Conservation (phyloP, 345 rosid species). For the Hibiscus mutabilis region DNA sequence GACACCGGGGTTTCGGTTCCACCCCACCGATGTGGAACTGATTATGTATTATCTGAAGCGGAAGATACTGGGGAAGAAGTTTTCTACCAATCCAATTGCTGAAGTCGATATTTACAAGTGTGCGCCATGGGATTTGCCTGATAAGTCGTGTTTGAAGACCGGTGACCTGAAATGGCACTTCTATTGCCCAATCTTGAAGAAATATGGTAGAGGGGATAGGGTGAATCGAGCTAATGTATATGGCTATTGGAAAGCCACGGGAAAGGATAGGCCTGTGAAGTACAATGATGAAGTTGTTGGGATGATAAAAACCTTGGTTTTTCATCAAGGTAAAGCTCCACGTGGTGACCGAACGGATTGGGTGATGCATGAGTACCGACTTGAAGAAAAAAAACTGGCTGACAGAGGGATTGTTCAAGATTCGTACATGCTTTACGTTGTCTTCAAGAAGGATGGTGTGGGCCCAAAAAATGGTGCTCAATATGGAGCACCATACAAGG, state of each 20-base stretch:
- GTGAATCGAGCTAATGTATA: constrained; percentile 40
- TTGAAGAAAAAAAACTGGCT: constrained; percentile 30
- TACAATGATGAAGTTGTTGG: constrained; percentile 41
- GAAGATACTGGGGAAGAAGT: constrained; percentile 48
- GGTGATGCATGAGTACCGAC: constrained; percentile 77
- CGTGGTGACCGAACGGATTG: constrained; percentile 58
- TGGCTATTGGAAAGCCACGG: constrained; percentile 79
- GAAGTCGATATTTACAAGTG: constrained; percentile 55
- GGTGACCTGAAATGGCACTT: constrained; percentile 79
- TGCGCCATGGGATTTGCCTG: constrained; percentile 71
- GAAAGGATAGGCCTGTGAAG: constrained; percentile 51
- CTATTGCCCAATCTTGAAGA: constrained; percentile 66
- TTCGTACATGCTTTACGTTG: constrained; percentile 42
- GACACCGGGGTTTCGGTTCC: constrained; percentile 74
- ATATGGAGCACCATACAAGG: constrained; percentile 48
- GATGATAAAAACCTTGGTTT: constrained; percentile 55
- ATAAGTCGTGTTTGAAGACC: constrained; percentile 27
- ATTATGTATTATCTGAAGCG: constrained; percentile 55
- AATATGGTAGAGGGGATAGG: constrained; percentile 38
- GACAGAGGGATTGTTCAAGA: constrained; percentile 39
- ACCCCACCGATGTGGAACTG: constrained; percentile 74
- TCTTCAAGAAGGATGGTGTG: constrained; percentile 58
- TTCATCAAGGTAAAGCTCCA: constrained; percentile 45
- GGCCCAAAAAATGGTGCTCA: constrained; percentile 74
- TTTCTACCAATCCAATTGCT: constrained; percentile 34